Evolutionary conservation across 2,329 filamentous ascomycete genomes (phyloP), one percentile per base, ranked within the genome.

Genomic region (Dichotomopilus funicola): DNA sequence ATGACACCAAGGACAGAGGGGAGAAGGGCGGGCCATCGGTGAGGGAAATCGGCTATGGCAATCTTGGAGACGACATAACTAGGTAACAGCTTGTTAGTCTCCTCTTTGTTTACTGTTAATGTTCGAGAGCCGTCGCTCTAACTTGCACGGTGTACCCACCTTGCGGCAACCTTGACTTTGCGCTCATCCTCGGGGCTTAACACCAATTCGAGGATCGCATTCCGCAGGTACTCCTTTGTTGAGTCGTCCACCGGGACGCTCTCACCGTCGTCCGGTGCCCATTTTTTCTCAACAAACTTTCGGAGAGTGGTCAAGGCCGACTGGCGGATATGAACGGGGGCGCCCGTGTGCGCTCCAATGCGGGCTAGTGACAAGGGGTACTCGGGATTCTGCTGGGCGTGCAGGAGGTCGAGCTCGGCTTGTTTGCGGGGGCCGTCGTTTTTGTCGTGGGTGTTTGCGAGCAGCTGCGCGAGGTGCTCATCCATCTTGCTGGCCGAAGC

Each of bases 11-110:
- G 81, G 43, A 97, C 78, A 37, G 84, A 82, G 27, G 90, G 89
- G 35, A 99, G 82, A 44, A 99, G 82, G 62, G 83, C 82, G n/a
- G 91, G 90, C 94, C 94, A 99, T 66, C 91, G 82, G 58, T 96
- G 90, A 52, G 94, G 94, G 68, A 95, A 97, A 74, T 99, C 94
- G 66, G 86, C 83, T 61, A 85, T 87, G 55, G 94, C 94, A 64
- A 99, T 95, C 75, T 96, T 97, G 76, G 91, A 92, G 59, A 96
- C 89, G 5, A 87, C 81, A 63, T 80, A 83, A 70, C 83, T 85
- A 45, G 13, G 27, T 19, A 48, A 36, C 8, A 31, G 56, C 19
- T 27, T 45, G 56, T 54, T 38, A 61, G 49, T 59, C 52, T 27
- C 48, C 31, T 41, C 38, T 27, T 27, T 27, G 19, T 27, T 27